A percentile compares a stretch with the other conserved stretches of the same genome.
Evolutionary conservation across 306 rosid genomes (phyloP).

Genomic region (Ceratonia siliqua): DNA sequence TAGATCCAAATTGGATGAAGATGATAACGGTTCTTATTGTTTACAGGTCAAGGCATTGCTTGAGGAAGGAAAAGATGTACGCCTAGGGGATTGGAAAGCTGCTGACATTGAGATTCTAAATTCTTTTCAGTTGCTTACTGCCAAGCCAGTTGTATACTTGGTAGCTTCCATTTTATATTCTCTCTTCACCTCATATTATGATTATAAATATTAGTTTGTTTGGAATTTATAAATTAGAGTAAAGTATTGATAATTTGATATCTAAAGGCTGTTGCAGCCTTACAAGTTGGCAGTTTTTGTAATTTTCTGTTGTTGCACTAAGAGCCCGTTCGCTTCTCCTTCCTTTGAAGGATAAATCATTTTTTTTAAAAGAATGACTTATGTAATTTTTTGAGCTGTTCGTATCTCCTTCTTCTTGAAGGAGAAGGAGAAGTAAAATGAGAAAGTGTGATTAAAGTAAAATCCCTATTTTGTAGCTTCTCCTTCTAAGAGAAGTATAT

Average conservation of each 20-base stretch:
- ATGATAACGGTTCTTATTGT: conserved; percentile 30
- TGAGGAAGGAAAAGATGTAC: conserved; percentile 87
- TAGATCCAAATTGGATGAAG: conserved; percentile 3
- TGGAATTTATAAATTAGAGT: neutral
- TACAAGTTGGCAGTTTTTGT: neutral
- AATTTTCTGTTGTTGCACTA: neutral
- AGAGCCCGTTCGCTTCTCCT: no score
- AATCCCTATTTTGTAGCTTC: no score
- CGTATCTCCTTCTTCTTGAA: no score
- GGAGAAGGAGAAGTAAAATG: no score
- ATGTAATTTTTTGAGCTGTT: no score
- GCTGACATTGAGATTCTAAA: conserved; percentile 88
- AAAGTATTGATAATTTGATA: conserved; percentile 4
- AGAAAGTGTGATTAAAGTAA: no score
- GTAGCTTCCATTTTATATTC: conserved; percentile 42
- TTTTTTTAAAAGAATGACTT: no score
- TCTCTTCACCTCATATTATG: neutral
- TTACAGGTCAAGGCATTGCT: conserved; percentile 78
- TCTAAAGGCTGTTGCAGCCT: neutral
- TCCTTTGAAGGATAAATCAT: no score
- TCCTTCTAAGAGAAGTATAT: no score
- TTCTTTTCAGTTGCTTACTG: conserved; percentile 93
- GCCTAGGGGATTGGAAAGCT: conserved; percentile 96
- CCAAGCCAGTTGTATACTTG: conserved; percentile 95
- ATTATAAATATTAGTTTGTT: conserved; percentile 5